Evolutionary conservation across 2,329 filamentous ascomycete genomes (phyloP), one percentile per base, ranked within the genome.

Genomic region (Pseudocercospora eumusae): DNA sequence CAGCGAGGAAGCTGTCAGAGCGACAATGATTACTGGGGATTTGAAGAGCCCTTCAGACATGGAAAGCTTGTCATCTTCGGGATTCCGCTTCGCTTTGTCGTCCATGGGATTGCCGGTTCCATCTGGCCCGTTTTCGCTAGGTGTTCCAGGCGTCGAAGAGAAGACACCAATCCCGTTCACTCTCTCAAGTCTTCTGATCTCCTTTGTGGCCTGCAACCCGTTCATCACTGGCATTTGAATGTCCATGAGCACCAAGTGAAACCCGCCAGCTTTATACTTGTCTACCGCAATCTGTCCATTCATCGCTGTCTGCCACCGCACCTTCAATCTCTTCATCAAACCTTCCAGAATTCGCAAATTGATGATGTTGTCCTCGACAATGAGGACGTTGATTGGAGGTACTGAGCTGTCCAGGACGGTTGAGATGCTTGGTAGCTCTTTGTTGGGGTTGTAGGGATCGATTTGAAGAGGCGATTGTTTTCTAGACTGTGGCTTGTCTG

Each of bases 361-460:
- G 83, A 99, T 98, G 66, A 95, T 92, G 76, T 99, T 99, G 79
- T 99, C 95, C 79, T 99, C 95, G 13, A 99, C 95, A 64, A 99
- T 96, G 47, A 99, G 82, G 7, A 98, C 93, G 70, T 96, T 98
- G 79, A 99, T 98, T 1, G 95, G 93, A 7, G 95, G 95, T 0
- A 98, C 92, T 1, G 88, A 88, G 58, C 88, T 89, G 68, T 93
- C 92, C 27, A 96, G 83, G 70, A 91, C 82, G 44, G 62, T 69
- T 4, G 67, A 67, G 9, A 69, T 63, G 44, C 62, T 66, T 1
- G 65, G 62, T 25, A 69, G 18, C 6, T 60, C 57, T 6, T 50
- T 61, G 40, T 65, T 65, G 11, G 63, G 59, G 21, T 61, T 63
- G 52, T 67, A 69, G 2, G 60, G 60, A 50, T 69, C 65, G 11